These are phyloP conservation scores for Bryoglossum gracile DNA, from an alignment of 495 filamentous ascomycete genomes.

Conservation along the genomic window DNA sequence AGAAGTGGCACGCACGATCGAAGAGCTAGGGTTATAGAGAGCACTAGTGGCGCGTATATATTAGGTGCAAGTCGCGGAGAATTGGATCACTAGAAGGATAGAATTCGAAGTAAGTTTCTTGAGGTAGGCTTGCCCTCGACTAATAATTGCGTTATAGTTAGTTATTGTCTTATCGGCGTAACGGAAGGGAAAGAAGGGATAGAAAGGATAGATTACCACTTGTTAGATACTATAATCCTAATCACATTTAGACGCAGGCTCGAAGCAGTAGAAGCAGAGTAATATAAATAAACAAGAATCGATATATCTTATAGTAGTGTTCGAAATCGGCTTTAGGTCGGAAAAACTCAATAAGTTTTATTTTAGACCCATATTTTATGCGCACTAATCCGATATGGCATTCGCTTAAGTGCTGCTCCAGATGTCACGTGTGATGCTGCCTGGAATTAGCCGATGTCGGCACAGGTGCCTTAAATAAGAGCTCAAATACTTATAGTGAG, in stretches of 20 bases:
- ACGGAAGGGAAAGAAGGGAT: too few species aligned
- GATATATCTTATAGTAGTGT: conserved; percentile 2
- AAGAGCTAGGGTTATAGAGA: conserved; percentile 5
- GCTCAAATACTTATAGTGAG: not conserved
- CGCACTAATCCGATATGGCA: not conserved
- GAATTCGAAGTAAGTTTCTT: conserved; percentile 14
- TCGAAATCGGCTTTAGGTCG: conserved; percentile 1
- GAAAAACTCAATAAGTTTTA: not conserved
- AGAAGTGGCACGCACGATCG: conserved; percentile 6
- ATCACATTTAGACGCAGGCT: too few species aligned
- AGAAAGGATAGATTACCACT: too few species aligned
- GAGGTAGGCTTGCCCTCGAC: too few species aligned
- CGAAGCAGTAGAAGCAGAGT: too few species aligned
- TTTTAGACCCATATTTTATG: conserved; percentile 1
- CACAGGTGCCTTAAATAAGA: conserved; percentile 5
- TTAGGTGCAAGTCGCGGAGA: conserved; percentile 15
- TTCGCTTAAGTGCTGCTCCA: not conserved
- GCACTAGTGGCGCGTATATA: conserved; percentile 15
- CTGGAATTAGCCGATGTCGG: conserved; percentile 4
- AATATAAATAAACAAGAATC: too few species aligned
- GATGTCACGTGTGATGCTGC: conserved; percentile 1
- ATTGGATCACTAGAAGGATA: conserved; percentile 11
- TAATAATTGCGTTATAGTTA: conserved; percentile 19
- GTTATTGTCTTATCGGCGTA: conserved; percentile 19
- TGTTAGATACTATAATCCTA: too few species aligned